phyloP scores from a whole-genome alignment of 2,329 filamentous ascomycete species.

The Trichoderma sp. region DNA sequence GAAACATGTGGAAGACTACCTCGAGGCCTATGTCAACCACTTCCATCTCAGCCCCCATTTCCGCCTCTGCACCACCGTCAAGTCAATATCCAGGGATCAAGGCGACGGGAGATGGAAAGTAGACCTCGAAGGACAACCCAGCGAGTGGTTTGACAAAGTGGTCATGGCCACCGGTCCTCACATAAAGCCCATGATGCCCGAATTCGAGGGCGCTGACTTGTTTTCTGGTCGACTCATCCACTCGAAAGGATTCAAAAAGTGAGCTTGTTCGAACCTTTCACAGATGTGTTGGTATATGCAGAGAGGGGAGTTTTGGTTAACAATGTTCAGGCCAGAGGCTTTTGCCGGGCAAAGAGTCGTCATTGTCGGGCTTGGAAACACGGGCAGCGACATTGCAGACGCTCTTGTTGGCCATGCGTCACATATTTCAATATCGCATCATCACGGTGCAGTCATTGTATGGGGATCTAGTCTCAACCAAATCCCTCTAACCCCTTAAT shows the following conservation, averaged over 20 bases:
- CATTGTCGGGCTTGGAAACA: conserved; percentile 50
- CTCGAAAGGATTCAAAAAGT: conserved; percentile 33
- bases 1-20: conserved; percentile 39
- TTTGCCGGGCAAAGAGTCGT: conserved; percentile 44
- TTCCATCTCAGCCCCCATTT: conserved; percentile 38
- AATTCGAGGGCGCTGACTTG: conserved; percentile 37
- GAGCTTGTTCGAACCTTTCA: background rate
- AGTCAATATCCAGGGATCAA: conserved; percentile 30
- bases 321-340: conserved; percentile 30
- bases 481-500: too few relatives aligned
- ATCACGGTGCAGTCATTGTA: conserved; percentile 34
- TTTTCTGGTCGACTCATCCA: conserved; percentile 40
- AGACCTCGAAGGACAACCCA: conserved; percentile 33
- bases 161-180: conserved; percentile 44
- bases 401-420: conserved; percentile 39
- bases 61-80: conserved; percentile 36
- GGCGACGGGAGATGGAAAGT: conserved; percentile 36
- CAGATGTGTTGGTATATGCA: background rate
- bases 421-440: conserved; percentile 34
- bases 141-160: conserved; percentile 44
- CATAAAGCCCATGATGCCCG: conserved; percentile 42
- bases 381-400: conserved; percentile 38
- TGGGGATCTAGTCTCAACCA: background rate
- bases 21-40: conserved; percentile 42
- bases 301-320: conserved; percentile 4